Evolutionary conservation across 495 filamentous ascomycete genomes (phyloP), one percentile per base, ranked within the genome.

Genomic region (Penicillium waksmanii): DNA sequence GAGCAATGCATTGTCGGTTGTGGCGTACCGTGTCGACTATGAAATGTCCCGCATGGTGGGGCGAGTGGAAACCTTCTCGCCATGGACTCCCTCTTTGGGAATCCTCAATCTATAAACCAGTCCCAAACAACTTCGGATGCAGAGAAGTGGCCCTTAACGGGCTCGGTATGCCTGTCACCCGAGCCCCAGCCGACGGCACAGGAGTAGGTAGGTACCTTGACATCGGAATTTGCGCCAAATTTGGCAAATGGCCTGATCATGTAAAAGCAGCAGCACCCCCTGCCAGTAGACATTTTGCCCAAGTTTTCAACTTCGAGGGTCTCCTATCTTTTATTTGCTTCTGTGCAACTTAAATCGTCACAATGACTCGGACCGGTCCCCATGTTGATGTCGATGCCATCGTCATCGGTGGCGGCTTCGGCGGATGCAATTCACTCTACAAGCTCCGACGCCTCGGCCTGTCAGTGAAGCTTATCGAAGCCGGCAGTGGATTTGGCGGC

Each of bases 401-500:
- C 27, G 61, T 77, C 36, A 64, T 77, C 31, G 73, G 73, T 2
- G 72, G 66, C 21, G 70, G 73, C 27, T 77, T 74, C 40, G 68
- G 68, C 21, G 77, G 77, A 13, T 68, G 72, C 47, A 77, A 75
- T 53, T 63, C 63, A 18, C 67, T 81, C 9, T 63, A 82, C 47
- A 57, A 64, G 35, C 68, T 84, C 7, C 67, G 75, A 9, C 66
- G 79, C 27, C 56, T 64, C 15, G 74, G 74, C 5, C 69, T 78
- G 38, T 72, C 64, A 8, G 73, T 72, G n/a, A 74, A 74, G 12
- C 47, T 82, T 12, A 74, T 80, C 49, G 84, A 86, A 52, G 73
- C 79, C 1, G 81, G 78, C 17, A 58, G 62, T 13, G 73, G 73
- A 48, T 70, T 80, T 50, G 83, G 82, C 2, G 83, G 83, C 8